A percentile compares a stretch with the other conserved stretches of the same genome.
Conservation (phyloP, 192 early-diverging fungal genomes). For the Coemansia sp. region DNA sequence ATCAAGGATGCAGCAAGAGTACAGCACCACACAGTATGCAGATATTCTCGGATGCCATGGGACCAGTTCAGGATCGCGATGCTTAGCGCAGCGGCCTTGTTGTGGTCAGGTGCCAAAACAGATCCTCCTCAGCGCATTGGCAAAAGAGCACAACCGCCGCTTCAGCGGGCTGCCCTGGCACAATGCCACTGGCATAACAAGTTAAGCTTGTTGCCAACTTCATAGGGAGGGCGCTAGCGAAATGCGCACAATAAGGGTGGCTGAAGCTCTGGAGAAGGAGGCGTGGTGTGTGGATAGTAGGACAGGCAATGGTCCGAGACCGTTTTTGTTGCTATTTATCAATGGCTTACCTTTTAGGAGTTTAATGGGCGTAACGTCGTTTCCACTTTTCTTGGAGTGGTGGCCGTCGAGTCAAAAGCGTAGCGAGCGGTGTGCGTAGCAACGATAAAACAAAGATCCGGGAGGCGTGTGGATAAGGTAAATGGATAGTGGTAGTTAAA, state of each 20-base stretch:
- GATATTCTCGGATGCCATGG: slow-evolving; percentile 5
- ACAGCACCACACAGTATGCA: slow-evolving; percentile 3
- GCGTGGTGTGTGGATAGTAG: slow-evolving; percentile 1
- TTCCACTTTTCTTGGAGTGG: neutral
- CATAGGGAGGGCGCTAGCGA: neutral
- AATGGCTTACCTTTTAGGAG: neutral
- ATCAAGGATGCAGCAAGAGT: neutral
- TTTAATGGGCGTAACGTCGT: neutral
- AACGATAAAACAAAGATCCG: neutral
- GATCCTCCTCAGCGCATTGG: neutral
- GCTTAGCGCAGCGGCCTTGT: neutral
- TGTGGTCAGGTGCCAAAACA: neutral
- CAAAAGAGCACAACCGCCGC: neutral
- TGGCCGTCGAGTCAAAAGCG: neutral
- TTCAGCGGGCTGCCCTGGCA: neutral
- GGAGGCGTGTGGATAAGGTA: neutral
- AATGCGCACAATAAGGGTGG: slow-evolving; percentile 10
- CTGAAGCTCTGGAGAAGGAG: neutral
- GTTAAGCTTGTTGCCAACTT: slow-evolving; percentile 4
- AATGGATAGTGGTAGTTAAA: neutral
- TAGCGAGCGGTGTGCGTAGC: neutral
- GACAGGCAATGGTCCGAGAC: neutral
- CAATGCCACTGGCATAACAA: slow-evolving; percentile 6
- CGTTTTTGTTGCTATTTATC: neutral
- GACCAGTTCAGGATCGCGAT: slow-evolving; percentile 5